Evolutionary conservation across 768 basidiomycete species (phyloP).

Genomic region (Rickenella mellea): DNA sequence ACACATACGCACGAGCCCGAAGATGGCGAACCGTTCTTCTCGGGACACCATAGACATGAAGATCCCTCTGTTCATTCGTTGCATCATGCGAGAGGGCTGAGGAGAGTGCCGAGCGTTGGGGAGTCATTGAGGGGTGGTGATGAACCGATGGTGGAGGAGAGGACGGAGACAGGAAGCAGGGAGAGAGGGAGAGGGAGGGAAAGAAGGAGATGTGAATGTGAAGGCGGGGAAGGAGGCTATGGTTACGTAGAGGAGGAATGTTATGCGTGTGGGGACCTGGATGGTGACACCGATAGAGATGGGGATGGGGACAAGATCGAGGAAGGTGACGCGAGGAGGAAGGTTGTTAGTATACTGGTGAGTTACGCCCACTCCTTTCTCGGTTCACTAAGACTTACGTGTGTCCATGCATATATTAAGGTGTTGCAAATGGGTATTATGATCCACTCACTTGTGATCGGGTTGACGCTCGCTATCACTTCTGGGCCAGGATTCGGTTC

Average conservation of each 20-base stretch:
- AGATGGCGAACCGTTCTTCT: conserved; percentile 11
- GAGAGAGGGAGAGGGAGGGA: conserved; percentile 5
- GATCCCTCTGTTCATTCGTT: conserved; percentile 10
- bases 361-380: conserved; percentile 19
- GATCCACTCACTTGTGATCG: conserved; percentile 77
- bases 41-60: conserved; percentile 19
- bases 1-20: background rate
- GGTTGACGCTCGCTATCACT: conserved; percentile 65
- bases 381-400: background rate
- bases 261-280: conserved; percentile 6
- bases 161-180: background rate
- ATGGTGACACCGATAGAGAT: conserved; percentile 1
- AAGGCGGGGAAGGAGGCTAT: too few species aligned
- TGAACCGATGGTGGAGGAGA: background rate
- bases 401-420: conserved; percentile 22
- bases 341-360: conserved; percentile 69
- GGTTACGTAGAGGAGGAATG: too few species aligned
- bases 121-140: background rate
- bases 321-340: conserved; percentile 50
- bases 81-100: conserved; percentile 10
- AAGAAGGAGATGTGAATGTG: conserved; percentile 7
- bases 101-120: background rate
- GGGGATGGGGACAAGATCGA: conserved; percentile 1
- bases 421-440: conserved; percentile 79
- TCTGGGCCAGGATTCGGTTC: conserved; percentile 61